Base-by-base conservation (phyloP, 495 filamentous ascomycete species). In the Trichoderma asperelloides region DNA sequence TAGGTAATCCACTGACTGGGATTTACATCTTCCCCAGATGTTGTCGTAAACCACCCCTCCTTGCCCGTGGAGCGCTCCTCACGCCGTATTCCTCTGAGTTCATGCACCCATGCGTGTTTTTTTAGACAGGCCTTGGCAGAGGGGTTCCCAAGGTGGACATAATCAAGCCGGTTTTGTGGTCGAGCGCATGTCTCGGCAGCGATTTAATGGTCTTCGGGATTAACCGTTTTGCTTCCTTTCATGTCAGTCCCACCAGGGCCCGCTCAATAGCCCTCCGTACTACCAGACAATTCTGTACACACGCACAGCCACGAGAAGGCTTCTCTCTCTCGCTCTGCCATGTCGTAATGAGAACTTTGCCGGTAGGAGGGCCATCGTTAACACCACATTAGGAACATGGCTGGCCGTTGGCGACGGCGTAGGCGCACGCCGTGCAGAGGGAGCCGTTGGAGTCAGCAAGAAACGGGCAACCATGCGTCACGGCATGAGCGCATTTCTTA, bases 401-500 rank as follows among this genome's bases (percentile, higher is more conserved):
- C 55, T 60, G 55, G 25, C 55, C 55, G n/a, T 60, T 12, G 11
- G 55, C 55, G 30, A 30, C 55, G 1, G 55, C 55, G 55, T 60
- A 60, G 55, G 55, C 55, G 25, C 55, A 60, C 16, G 55, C 55
- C 8, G 55, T 33, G 13, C 55, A 60, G 27, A 60, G 55, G 2
- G 55, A 12, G 25, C 25, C 13, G 25, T 60, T 60, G 25, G 55
- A 60, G 25, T 60, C 55, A 15, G 25, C 25, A 7, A 60, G 23
- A 30, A 28, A 60, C 9, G 55, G 55, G 16, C 55, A 60, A 25
- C 30, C 55, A 25, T 60, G 55, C 23, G 55, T 60, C 55, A 60
- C 55, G 25, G 55, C 55, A 21, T 60, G 55, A 60, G 55, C 55
- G 55, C 55, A 60, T 30, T 60, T 60, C 55, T 60, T 60, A 33